Percentiles rank a stretch among this genome's conserved stretches.
Conservation (phyloP, 371 early-diverging fungal species). For the Vairimorpha apis region DNA sequence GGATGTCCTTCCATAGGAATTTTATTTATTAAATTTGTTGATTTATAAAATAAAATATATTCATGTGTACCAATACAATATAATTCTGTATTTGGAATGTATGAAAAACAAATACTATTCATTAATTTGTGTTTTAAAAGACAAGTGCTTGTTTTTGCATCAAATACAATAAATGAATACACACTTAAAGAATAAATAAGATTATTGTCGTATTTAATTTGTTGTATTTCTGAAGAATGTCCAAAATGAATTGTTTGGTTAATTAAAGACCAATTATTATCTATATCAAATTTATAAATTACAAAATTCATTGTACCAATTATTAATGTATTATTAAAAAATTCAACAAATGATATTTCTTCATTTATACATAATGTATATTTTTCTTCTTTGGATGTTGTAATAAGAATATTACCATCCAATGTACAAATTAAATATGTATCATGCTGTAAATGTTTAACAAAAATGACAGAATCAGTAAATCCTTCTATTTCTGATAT, state of each 20-base stretch:
- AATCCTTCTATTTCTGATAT: slow-evolving; percentile 24
- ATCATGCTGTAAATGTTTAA: slow-evolving; percentile 25
- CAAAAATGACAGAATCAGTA: slow-evolving; percentile 42
- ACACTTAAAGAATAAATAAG: slow-evolving; percentile 25
- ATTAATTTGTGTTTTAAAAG: slow-evolving; percentile 7
- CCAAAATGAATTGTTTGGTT: slow-evolving; percentile 28
- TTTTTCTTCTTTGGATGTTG: slow-evolving; percentile 12
- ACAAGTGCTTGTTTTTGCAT: slow-evolving; percentile 7
- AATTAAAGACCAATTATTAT: background rate
- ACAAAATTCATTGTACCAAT: slow-evolving; percentile 37
- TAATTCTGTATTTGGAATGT: slow-evolving; percentile 33
- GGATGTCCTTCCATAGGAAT: slow-evolving; percentile 14
- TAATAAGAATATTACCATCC: slow-evolving; percentile 40
- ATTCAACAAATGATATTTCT: slow-evolving; percentile 33
- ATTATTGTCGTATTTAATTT: slow-evolving; percentile 15
- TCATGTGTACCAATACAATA: slow-evolving; percentile 31
- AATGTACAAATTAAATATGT: slow-evolving; percentile 25
- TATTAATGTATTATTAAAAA: slow-evolving; percentile 17
- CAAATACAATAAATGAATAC: slow-evolving; percentile 8
- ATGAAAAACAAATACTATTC: slow-evolving; percentile 4
- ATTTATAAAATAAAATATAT: slow-evolving; percentile 32
- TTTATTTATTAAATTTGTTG: slow-evolving; percentile 30
- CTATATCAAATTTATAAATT: slow-evolving; percentile 34
- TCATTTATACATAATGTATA: slow-evolving; percentile 25
- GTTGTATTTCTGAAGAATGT: slow-evolving; percentile 29